Conservation (phyloP, 2,329 filamentous ascomycete genomes). For the Massarina eburnea region DNA sequence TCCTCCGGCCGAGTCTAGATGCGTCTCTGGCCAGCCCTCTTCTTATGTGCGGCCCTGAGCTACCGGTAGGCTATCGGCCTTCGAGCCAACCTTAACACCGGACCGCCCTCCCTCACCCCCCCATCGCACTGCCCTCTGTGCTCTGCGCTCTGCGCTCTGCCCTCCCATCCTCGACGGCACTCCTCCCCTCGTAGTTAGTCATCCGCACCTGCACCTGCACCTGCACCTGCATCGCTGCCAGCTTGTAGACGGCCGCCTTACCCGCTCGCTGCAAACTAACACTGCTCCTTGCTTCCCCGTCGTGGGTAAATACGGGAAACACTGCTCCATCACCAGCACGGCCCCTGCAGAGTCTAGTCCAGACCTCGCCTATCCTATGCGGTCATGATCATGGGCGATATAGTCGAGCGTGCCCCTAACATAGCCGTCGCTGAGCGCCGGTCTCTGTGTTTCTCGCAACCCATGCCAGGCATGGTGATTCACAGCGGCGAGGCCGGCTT, state of each 20-base stretch:
- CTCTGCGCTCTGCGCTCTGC: constrained; percentile 24
- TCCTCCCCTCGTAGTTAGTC: constrained; percentile 16
- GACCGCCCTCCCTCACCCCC: constrained; percentile 20
- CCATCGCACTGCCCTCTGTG: constrained; percentile 28
- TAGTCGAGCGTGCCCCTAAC: constrained; percentile 37
- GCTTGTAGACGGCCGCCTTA: neutral
- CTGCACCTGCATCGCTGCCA: constrained; percentile 2
- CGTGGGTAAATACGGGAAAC: neutral
- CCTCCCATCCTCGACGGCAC: constrained; percentile 19
- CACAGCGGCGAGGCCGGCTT: constrained; percentile 50
- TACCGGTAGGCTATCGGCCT: constrained; percentile 19
- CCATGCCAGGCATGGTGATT: constrained; percentile 46
- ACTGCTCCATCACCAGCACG: neutral
- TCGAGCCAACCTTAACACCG: constrained; percentile 30
- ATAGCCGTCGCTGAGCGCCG: constrained; percentile 47
- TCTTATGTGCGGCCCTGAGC: constrained; percentile 26
- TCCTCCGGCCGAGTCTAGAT: constrained; percentile 19
- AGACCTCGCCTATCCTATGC: constrained; percentile 14
- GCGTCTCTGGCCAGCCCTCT: constrained; percentile 33
- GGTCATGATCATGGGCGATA: constrained; percentile 32
- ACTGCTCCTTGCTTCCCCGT: neutral
- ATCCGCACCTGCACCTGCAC: constrained; percentile 19
- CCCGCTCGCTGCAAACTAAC: neutral
- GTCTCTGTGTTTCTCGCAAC: constrained; percentile 46
- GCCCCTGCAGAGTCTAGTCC: neutral